Evolutionary conservation across 1,139 yeast genomes (phyloP), one percentile per base, ranked within the genome.

Genomic region (Sugiyamaella sp.): DNA sequence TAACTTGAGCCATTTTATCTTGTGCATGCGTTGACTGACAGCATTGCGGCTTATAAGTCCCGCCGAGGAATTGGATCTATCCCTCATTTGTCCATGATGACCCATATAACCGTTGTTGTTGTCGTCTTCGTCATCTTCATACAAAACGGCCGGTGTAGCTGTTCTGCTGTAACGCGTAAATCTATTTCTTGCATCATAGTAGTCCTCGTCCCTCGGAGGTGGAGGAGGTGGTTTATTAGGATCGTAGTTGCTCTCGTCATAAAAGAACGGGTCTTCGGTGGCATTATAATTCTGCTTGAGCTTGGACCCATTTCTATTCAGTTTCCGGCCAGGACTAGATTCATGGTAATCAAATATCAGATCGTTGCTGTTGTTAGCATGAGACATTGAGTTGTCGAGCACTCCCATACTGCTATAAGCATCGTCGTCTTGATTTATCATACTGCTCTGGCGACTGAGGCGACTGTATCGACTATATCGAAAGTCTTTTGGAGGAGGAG

Each of bases 1-100:
- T 47, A 54, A 53, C 32, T 47, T 40, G 20, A 32, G 22, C 51
- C 51, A 47, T 12, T 47, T 32, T n/a, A 47, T 27, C n/a, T 39
- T 40, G 14, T 29, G 19, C 1, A 47, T 20, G 19, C 40, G 27
- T n/a, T 40, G 38, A 1, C 41, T 19, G 2, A 47, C 46, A 6
- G 32, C 24, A 16, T n/a, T 40, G 12, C 46, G 19, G 20, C 21
- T 32, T 46, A 47, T 47, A 19, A 46, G 44, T 3, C 51, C 45
- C 2, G 51, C 46, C 16, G 38, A 17, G 14, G 51, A 47, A 20
- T 22, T 40, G 20, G 51, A 40, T 22, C 51, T 20, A n/a, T 47
- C 19, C 12, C 40, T 35, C 12, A 27, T 14, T 4, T 32, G 35
- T 4, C 42, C 29, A 4, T 22, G 8, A 4, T 29, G 35, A 14